phyloP scores from a whole-genome alignment of 108 stramenopile species.

The Cyclotella kingstonii region DNA sequence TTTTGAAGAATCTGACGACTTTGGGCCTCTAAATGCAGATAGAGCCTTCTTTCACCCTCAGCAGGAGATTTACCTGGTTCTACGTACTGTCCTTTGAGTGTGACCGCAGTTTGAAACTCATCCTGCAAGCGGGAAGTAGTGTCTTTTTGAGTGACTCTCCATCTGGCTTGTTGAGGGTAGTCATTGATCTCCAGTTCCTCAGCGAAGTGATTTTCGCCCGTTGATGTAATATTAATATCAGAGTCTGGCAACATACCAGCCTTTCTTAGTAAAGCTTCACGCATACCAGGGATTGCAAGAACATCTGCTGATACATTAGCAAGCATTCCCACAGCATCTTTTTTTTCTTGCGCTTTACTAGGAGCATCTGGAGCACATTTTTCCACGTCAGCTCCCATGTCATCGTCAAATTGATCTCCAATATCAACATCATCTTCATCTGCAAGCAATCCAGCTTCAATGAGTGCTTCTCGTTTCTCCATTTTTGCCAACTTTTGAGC shows the following conservation, averaged over 20 bases:
- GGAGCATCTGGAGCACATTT: conserved; percentile 3
- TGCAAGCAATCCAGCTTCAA: conserved; percentile 83
- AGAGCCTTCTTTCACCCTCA: conserved; percentile 73
- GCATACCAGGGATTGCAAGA: conserved; percentile 86
- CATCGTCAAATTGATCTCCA: conserved; percentile 24
- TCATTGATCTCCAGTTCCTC: conserved; percentile 94
- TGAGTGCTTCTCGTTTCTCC: conserved; percentile 90
- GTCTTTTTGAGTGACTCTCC: conserved; percentile 88
- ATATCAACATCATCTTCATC: conserved; percentile 69
- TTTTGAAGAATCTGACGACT: conserved; percentile 70
- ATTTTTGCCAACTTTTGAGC: conserved; percentile 83
- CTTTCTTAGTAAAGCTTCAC: conserved; percentile 74
- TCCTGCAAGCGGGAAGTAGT: conserved; percentile 85
- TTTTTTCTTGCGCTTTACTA: conserved; percentile 26
- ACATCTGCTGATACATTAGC: conserved; percentile 73
- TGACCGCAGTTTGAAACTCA: conserved; percentile 89
- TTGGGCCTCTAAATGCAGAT: conserved; percentile 84
- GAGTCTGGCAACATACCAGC: conserved; percentile 63
- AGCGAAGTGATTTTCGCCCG: conserved; percentile 71
- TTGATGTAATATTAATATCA: conserved; percentile 32
- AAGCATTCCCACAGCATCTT: conserved; percentile 54
- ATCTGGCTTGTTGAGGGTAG: conserved; percentile 87
- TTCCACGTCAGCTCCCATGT: conserved; percentile 30
- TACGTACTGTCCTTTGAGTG: conserved; percentile 82
- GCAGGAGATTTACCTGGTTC: conserved; percentile 61